A percentile compares a stretch with the other conserved stretches of the same genome.
phyloP scores from a whole-genome alignment of 371 early-diverging fungal genomes.

The Apophysomyces sp. region DNA sequence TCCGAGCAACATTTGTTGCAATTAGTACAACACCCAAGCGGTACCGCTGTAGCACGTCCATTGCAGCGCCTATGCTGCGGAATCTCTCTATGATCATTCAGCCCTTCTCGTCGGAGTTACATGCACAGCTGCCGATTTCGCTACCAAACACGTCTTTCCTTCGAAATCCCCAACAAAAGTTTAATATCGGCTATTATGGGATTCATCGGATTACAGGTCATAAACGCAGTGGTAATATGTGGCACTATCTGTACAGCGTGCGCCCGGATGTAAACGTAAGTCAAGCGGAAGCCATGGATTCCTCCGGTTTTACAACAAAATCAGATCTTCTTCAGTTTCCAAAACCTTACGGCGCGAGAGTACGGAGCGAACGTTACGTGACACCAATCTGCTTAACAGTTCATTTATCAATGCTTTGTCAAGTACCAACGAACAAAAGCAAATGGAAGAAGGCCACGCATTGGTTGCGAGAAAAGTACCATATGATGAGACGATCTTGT shows the following conservation, averaged over 20 bases:
- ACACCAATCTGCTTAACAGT: conserved; percentile 3
- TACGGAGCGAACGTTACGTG: background rate
- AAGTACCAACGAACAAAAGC: background rate
- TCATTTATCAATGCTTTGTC: conserved; percentile 2
- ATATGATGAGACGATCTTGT: background rate
- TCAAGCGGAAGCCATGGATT: background rate
- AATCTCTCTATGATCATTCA: background rate
- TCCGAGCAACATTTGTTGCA: conserved; percentile 10
- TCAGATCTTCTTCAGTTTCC: background rate
- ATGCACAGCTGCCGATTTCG: background rate
- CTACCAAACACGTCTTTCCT: background rate
- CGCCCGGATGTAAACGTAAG: background rate
- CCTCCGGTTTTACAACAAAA: background rate
- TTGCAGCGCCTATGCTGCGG: conserved; percentile 3
- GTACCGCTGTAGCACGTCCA: conserved; percentile 8
- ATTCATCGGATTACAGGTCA: background rate
- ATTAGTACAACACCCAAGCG: conserved; percentile 1
- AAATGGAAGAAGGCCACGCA: background rate
- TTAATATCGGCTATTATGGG: background rate
- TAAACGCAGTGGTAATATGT: background rate
- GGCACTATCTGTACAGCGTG: background rate
- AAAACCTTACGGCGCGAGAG: background rate
- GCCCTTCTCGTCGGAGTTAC: background rate
- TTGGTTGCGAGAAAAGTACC: background rate
- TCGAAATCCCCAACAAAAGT: background rate